Percentiles rank a stretch among this genome's conserved stretches.
Conservation (phyloP, 2,329 filamentous ascomycete species). For the Tolypocladium tropicale region DNA sequence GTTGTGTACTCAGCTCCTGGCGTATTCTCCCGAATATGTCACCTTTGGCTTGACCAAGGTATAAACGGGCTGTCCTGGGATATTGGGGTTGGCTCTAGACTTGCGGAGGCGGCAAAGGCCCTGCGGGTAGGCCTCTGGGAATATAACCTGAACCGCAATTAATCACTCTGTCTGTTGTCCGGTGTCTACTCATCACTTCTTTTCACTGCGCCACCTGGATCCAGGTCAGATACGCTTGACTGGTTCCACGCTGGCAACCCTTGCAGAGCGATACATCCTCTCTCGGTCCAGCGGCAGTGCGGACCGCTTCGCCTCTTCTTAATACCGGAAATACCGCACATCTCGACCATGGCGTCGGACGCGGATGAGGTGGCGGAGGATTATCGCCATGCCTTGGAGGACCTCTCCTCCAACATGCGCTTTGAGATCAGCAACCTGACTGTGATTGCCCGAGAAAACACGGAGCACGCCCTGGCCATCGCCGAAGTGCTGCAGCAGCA, state of each 20-base stretch:
- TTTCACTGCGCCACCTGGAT: constrained; percentile 1
- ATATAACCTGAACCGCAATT: constrained; percentile 14
- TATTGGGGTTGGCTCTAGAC: constrained; percentile 13
- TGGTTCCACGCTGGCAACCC: neutral
- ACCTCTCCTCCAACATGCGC: constrained; percentile 81
- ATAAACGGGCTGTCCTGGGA: constrained; percentile 12
- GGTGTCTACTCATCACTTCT: neutral
- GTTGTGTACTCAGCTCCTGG: neutral
- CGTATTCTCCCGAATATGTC: constrained; percentile 8
- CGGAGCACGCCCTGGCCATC: constrained; percentile 88
- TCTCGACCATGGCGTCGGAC: constrained; percentile 35
- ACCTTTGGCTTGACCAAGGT: constrained; percentile 10
- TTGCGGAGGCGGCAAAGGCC: constrained; percentile 10
- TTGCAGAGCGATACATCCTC: neutral
- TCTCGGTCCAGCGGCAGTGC: neutral
- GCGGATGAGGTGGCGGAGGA: constrained; percentile 87
- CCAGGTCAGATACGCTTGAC: neutral
- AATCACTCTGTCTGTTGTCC: neutral
- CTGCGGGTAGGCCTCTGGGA: constrained; percentile 14
- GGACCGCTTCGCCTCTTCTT: neutral
- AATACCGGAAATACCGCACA: neutral
- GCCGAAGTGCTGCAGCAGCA: constrained; percentile 85
- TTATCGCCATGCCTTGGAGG: constrained; percentile 86
- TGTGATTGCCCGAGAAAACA: constrained; percentile 94
- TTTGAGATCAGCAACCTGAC: constrained; percentile 97